Conservation (phyloP, 2,329 filamentous ascomycete species). For the Penicillium sp. region DNA sequence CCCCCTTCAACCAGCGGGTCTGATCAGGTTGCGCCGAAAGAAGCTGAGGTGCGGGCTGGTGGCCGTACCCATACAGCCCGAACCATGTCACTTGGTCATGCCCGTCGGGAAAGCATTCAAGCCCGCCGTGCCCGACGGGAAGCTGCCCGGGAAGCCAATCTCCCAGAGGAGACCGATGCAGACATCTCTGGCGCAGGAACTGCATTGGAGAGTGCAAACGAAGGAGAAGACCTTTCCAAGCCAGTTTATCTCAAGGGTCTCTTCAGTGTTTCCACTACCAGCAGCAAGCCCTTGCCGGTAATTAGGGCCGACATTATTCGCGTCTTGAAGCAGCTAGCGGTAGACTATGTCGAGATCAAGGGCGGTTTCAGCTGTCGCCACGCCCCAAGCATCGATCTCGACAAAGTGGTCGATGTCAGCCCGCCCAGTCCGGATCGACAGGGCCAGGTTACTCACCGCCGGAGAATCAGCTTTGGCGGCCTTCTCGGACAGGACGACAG, state of each 20-base stretch:
- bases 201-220: conserved; percentile 49
- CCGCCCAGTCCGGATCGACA: conserved; percentile 58
- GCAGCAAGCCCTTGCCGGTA: conserved; percentile 79
- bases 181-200: conserved; percentile 63
- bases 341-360: conserved; percentile 89
- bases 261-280: conserved; percentile 96
- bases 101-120: conserved; percentile 87
- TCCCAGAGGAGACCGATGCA: conserved; percentile 86
- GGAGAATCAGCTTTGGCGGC: conserved; percentile 81
- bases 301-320: conserved; percentile 89
- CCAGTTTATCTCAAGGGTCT: conserved; percentile 94
- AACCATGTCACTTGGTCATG: conserved; percentile 85
- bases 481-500: conserved; percentile 66
- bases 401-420: conserved; percentile 64
- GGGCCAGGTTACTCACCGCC: conserved; percentile 57
- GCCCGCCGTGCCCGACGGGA: conserved; percentile 74
- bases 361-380: conserved; percentile 91
- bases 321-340: conserved; percentile 80
- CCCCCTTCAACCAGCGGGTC: conserved; percentile 75
- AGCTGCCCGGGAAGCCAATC: conserved; percentile 69
- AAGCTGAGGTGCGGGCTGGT: conserved; percentile 46
- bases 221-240: conserved; percentile 73
- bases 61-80: conserved; percentile 65
- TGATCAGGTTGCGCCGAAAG: conserved; percentile 63
- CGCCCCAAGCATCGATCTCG: conserved; percentile 82